Conservation (phyloP, 83 land plant genomes). For the Larix sibirica region DNA sequence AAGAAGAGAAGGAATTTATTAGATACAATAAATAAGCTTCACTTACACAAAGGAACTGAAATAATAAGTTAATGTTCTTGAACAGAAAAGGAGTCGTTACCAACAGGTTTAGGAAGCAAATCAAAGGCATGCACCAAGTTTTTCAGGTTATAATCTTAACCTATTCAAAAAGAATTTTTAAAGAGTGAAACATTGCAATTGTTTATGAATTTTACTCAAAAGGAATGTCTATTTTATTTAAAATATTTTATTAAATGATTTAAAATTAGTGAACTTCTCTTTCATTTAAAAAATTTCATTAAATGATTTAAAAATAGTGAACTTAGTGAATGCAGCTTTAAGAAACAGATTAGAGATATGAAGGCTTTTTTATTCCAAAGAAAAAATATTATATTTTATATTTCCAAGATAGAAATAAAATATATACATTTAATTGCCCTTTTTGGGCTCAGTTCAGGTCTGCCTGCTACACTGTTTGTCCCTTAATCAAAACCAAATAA, state of each 20-base stretch:
- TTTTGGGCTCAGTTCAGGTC: no score
- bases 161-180: neutral
- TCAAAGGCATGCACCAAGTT: slow-evolving; percentile 23
- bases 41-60: neutral
- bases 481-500: no score
- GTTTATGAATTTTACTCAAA: neutral
- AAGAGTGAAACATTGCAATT: neutral
- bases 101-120: slow-evolving; percentile 18
- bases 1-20: no score
- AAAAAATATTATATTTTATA: no score
- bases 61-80: slow-evolving; percentile 7
- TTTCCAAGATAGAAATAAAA: no score
- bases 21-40: no score
- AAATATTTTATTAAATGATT: neutral
- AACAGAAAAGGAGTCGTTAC: slow-evolving; percentile 19
- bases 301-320: no score
- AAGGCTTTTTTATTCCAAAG: no score
- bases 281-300: neutral
- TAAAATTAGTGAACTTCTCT: neutral
- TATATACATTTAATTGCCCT: no score
- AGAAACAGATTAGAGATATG: neutral
- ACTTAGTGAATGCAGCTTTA: neutral
- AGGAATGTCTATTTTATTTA: neutral
- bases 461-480: no score
- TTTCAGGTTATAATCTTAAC: slow-evolving; percentile 19